Conservation (phyloP, 1,284 basidiomycete species). For the Tylopilus orsonianus region DNA sequence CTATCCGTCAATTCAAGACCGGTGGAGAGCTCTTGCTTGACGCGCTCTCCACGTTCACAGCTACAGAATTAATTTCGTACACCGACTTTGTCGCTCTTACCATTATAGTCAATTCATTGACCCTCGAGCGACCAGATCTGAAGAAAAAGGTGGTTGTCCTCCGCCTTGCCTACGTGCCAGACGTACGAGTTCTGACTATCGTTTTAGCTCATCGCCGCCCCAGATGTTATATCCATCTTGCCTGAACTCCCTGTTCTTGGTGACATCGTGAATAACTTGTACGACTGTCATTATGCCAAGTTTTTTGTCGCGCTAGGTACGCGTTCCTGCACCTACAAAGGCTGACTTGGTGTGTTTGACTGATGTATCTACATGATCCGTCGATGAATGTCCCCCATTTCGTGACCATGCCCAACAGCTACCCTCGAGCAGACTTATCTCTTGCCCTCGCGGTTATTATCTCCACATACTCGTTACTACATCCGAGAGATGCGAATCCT, state of each 20-base stretch:
- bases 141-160: constrained; percentile 80
- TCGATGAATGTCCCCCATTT: constrained; percentile 1
- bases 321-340: constrained; percentile 17
- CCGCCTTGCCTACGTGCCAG: neutral
- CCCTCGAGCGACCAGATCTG: constrained; percentile 81
- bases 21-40: constrained; percentile 82
- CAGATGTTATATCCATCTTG: constrained; percentile 73
- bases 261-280: constrained; percentile 74
- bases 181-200: constrained; percentile 1
- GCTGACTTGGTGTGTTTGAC: neutral
- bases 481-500: constrained; percentile 96
- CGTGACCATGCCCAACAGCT: constrained; percentile 44
- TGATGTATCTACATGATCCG: constrained; percentile 10
- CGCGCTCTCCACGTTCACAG: constrained; percentile 92
- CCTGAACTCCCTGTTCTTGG: constrained; percentile 70
- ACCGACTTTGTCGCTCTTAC: constrained; percentile 90
- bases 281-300: constrained; percentile 92
- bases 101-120: constrained; percentile 79
- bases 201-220: constrained; percentile 58
- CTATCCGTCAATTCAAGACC: constrained; percentile 81
- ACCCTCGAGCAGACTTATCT: constrained; percentile 88
- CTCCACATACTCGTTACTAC: constrained; percentile 88
- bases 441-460: constrained; percentile 82
- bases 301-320: constrained; percentile 88
- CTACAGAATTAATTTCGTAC: constrained; percentile 86